Base-by-base conservation (phyloP, 2,329 filamentous ascomycete species). In the Cordyceps cateniannulata region DNA sequence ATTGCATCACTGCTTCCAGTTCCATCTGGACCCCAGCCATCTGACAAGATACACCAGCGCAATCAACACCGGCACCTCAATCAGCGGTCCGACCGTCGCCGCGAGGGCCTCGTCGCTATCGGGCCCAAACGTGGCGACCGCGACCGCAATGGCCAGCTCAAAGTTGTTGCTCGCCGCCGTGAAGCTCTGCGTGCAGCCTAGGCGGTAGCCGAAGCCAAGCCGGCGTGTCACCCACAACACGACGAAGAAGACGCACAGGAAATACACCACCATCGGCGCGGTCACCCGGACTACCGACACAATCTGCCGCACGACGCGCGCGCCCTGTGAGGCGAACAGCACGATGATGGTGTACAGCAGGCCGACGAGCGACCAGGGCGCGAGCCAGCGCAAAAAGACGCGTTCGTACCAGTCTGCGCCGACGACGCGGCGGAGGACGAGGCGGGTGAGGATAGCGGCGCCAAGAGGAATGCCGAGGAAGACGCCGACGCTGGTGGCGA, bases 151-250 rank as follows among this genome's bases (percentile, higher is more conserved):
- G 0, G 90, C 89, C 29, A 93, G 75, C 76, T 93, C 90, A 69
- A 93, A 93, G 69, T 93, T 93, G 69, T 93, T 93, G 71, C 89
- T 92, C 2, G 88, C 87, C 1, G 88, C 90, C 0, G 88, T 93
- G 68, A 92, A 91, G 70, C 87, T 90, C 73, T 92, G 89, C 3
- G 89, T 91, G 16, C 81, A 79, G 6, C 81, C 80, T 5, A 89
- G 69, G 62, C 79, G 79, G 69, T 92, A 92, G 0, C 83, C 85
- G 63, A 90, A 90, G 0, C 89, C 87, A 45, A 87, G 73, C 18
- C 79, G 80, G 60, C 79, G 76, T 6, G 83, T 81, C 1, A 85
- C 74, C 57, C 75, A 76, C 2, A 91, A 75, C 0, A 88, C 91
- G 1, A 77, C 63, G 47, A 83, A 81, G 75, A 93, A 93, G 59